Evolutionary conservation across 106 monocot species (phyloP).

Genomic region (Acanthochlamys bracteata): DNA sequence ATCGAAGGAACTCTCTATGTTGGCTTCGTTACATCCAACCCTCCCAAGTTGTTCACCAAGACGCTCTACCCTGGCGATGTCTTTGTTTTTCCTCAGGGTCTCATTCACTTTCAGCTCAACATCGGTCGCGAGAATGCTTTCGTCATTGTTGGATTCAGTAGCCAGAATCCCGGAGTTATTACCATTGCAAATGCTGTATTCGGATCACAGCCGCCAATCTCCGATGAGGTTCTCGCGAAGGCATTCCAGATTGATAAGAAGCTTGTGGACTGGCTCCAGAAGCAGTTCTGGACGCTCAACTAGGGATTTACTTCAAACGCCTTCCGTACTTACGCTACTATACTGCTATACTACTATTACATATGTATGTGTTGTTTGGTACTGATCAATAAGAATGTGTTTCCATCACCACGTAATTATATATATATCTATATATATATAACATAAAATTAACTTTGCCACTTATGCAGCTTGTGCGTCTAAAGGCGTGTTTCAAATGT

Average conservation of each 20-base stretch:
- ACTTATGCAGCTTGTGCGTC: too few relatives aligned
- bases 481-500: too few relatives aligned
- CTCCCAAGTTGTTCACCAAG: slow-evolving; percentile 2
- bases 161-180: background rate
- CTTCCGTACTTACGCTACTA: background rate
- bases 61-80: slow-evolving; percentile 2
- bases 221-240: slow-evolving; percentile 10
- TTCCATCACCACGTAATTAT: too few relatives aligned
- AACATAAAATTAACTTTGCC: too few relatives aligned
- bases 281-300: background rate
- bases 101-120: slow-evolving; percentile 7
- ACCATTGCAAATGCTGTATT: slow-evolving; percentile 4
- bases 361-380: too few relatives aligned
- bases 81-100: slow-evolving; percentile 5
- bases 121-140: background rate
- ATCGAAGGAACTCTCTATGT: slow-evolving; percentile 5
- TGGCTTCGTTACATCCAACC: slow-evolving; percentile 7
- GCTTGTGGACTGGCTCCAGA: slow-evolving; percentile 1
- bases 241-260: slow-evolving; percentile 8
- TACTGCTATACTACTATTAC: too few relatives aligned
- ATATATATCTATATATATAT: too few relatives aligned
- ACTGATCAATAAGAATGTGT: too few relatives aligned
- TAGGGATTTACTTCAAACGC: background rate
- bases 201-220: slow-evolving; percentile 3
- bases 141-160: background rate